Base-by-base conservation (phyloP, 73 alveolate genomes). In the Chromera velia region DNA sequence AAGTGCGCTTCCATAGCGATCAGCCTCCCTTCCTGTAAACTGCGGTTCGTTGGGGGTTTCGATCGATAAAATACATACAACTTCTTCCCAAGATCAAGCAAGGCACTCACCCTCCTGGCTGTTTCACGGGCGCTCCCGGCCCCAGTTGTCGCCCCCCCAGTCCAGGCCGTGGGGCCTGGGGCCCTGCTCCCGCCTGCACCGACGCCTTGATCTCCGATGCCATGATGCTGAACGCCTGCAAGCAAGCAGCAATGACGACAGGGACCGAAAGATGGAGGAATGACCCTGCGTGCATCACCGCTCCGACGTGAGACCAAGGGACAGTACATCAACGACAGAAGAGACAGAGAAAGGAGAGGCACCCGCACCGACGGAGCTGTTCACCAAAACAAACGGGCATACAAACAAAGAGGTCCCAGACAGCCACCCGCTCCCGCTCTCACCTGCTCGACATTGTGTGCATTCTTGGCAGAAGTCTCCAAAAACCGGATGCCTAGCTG, bases 371-470 rank as follows among this genome's bases (percentile, higher is more conserved):
- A 40, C 22, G 22, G 22, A 13, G 22, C 22, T 40, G 55, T 40
- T 4, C 22, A 40, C 13, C 22, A 13, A 40, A 7, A 13, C 22
- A 40, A 7, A 13, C 22, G 13, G 4, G 55, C 22, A 40, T 4
- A 13, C 22, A 40, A 7, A 13, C 22, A 40, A 7, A 13, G 55
- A 7, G 4, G 55, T 4, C 55, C 22, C 13, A 13, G 55, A n/a
- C n/a, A n/a, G n/a, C n/a, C n/a, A n/a, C n/a, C n/a, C n/a, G n/a
- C n/a, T n/a, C n/a, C 55, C 55, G 55, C 13, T 7, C 55, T 40
- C 22, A 40, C 86, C 80, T 79, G 86, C 80, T 79, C 86, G 30
- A 79, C 86, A 49, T 79, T 79, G 80, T 79, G 86, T 30, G 86
- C 80, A 28, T 79, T 79, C 80, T 79, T 79, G 45, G 86, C 86